Evolutionary conservation across 257 asterid species (phyloP), one percentile per base, ranked within the genome.

Genomic region (Ligustrum vulgare): DNA sequence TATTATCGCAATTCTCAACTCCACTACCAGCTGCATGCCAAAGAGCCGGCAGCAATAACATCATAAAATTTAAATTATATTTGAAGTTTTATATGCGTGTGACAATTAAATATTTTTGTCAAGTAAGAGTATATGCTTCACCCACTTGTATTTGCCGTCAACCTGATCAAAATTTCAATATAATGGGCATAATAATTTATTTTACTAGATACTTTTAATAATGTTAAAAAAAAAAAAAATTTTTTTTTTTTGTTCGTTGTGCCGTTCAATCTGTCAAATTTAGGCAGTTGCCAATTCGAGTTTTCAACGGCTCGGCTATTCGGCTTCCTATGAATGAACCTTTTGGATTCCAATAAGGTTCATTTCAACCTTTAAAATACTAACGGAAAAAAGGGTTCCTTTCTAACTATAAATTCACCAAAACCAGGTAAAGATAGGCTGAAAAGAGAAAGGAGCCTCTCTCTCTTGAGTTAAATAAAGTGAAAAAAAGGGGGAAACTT

Each of bases 41-140:
- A 60, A 66, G 70, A 74, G 82, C 78, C 85, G 75, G 85, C 82
- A 75, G 85, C 82, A 75, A 75, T 66, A 51, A 0, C 62, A 41
- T 62, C 16, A 71, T 8, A 28, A 72, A 66, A 47, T 54, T 33
- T 18, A 31, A 25, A 10, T 9, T 39, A 39, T 39, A 10, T 39
- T 39, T 39, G 45, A 39, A 39, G 15, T 39, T 67, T 31, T 31
- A 10, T 65, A 31, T 60, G 43, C 37, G 37, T 60, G 45, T 37
- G 69, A 77, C 72, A 73, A 49, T 64, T 36, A 58, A 72, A 23
- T 60, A 22, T 60, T 60, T 60, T 58, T 23, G 34, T 60, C 6
- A 51, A 51, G 62, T 37, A 9, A 9, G 4, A 13, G 60, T 32
- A 77, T 73, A 72, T 77, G 74, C 70, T 67, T 72, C 47, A 66